Evolutionary conservation across 805 yeast species (phyloP).

Genomic region (Kodamaea neixiangensis): DNA sequence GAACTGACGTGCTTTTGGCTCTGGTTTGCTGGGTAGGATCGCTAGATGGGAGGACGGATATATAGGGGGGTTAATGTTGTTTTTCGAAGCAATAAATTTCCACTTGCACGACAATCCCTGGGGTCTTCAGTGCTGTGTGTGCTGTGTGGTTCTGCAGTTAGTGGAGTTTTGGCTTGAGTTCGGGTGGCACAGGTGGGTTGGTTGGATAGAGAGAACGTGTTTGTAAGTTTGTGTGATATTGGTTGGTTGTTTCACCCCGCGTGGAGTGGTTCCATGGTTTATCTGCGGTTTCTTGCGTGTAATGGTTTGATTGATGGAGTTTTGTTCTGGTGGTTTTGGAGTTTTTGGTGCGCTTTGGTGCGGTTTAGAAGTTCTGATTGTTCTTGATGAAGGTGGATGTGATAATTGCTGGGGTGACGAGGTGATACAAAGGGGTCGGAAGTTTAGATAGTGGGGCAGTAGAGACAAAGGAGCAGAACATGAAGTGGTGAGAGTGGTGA

Average conservation of each 20-base stretch:
- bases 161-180: not conserved
- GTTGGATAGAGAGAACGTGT: too few relatives aligned
- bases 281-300: too few relatives aligned
- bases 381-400: not conserved
- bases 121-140: not conserved
- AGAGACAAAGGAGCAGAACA: too few relatives aligned
- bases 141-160: not conserved
- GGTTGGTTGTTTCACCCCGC: too few relatives aligned
- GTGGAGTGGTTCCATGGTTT: too few relatives aligned
- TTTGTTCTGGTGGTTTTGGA: too few relatives aligned
- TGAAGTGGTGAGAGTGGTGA: too few relatives aligned
- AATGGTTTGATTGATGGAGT: too few relatives aligned
- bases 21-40: not conserved
- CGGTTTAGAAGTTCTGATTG: too few relatives aligned
- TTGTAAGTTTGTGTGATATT: too few relatives aligned
- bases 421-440: conserved; percentile 5
- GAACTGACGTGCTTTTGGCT: not conserved
- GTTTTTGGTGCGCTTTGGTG: too few relatives aligned
- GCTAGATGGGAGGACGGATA: not conserved
- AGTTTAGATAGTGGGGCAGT: too few relatives aligned
- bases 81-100: conserved; percentile 2
- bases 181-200: not conserved
- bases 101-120: not conserved
- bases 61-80: conserved; percentile 2
- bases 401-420: conserved; percentile 5